Conservation (phyloP, 176 grass and related monocot species). For the Oryza glumipatula region DNA sequence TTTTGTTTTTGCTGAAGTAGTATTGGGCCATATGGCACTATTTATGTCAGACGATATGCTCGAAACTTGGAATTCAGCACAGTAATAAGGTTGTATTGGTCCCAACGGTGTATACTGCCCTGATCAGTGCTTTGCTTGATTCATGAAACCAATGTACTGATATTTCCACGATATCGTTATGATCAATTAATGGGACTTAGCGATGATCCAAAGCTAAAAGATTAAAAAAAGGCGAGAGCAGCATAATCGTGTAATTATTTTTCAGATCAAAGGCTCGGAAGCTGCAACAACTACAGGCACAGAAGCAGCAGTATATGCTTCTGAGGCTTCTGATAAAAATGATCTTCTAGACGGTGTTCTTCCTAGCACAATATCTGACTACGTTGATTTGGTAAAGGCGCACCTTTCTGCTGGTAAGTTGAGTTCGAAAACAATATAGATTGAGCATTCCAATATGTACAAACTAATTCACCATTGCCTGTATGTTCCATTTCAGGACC, state of each 20-base stretch:
- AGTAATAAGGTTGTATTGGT: conserved; percentile 2
- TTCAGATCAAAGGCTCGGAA: conserved; percentile 81
- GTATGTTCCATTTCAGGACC: conserved; percentile 57
- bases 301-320: conserved; percentile 95
- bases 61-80: not conserved
- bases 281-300: conserved; percentile 90
- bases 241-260: conserved; percentile 43
- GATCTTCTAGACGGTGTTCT: conserved; percentile 85
- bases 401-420: conserved; percentile 96
- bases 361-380: conserved; percentile 77
- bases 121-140: conserved; percentile 23
- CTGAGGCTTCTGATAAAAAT: conserved; percentile 95
- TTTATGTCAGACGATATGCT: not conserved
- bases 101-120: not conserved
- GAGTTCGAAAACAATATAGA: conserved; percentile 10
- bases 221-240: too few species aligned
- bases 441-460: conserved; percentile 11
- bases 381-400: conserved; percentile 80
- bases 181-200: too few species aligned
- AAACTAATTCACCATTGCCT: conserved; percentile 22
- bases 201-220: too few species aligned
- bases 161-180: too few species aligned
- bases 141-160: conserved; percentile 7
- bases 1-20: conserved; percentile 9
- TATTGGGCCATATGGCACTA: not conserved